Base-by-base conservation (phyloP, 495 filamentous ascomycete species). In the Chaetomium tenue region DNA sequence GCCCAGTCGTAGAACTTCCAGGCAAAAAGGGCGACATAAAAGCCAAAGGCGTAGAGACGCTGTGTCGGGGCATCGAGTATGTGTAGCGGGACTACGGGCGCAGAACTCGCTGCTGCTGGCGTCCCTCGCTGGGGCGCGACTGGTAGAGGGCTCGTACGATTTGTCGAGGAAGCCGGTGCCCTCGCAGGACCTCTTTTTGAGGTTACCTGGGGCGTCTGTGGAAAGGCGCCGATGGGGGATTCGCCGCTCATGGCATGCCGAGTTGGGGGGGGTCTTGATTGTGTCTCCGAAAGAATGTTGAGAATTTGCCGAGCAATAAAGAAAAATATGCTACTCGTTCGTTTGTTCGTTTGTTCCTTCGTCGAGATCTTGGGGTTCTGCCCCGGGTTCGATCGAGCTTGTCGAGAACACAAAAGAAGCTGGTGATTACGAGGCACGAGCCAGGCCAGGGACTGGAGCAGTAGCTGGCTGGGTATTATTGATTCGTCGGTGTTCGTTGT, bases 1-100 rank as follows among this genome's bases (percentile, higher is more conserved):
- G 84, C 84, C 72, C 90, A 93, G 77, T 98, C 93, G 71, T 91
- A 96, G 12, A 93, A 72, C 56, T 91, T 84, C 89, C 89, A 97
- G 61, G 85, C 85, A 70, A 88, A 81, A 37, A 98, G 77, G 8
- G 78, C 81, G 30, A 87, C 68, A 70, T 92, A 97, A 63, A 96
- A 73, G 16, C 86, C 86, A n/a, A 86, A 78, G 44, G 91, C 88
- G 73, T 95, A 97, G 52, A 94, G 81, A 28, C 94, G 84, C 76
- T 98, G 94, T 16, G 87, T 88, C 3, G 94, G 92, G 23, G 90
- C 90, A 78, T 97, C 94, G 66, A 97, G 76, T 44, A 94, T 71
- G 52, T 81, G 78, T 55, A 88, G 77, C 9, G 91, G 89, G 65
- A 97, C 89, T 44, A 91, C 72, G n/a, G 92, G 92, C 26, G 71